Evolutionary conservation across 495 filamentous ascomycete species (phyloP).

Genomic region (Aspergillus wentii): DNA sequence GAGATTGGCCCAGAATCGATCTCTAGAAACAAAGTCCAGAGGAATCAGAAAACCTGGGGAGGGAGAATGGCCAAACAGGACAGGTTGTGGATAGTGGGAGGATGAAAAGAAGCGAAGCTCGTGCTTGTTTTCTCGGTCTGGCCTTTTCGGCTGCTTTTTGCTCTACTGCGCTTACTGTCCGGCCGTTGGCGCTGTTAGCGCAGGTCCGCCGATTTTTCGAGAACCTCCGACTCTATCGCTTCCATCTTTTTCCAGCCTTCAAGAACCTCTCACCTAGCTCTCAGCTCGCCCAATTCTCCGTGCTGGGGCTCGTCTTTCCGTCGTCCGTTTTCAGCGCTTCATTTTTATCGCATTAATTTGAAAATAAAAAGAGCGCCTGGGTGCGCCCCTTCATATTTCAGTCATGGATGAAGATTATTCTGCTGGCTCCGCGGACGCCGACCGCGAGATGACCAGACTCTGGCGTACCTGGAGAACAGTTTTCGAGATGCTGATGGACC

Average conservation of each 20-base stretch:
- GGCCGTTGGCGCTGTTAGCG: slow-evolving; percentile 15
- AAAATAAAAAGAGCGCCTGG: slow-evolving; percentile 5
- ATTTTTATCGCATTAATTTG: background rate
- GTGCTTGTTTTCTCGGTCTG: slow-evolving; percentile 14
- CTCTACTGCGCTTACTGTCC: slow-evolving; percentile 21
- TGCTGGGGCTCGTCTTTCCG: background rate
- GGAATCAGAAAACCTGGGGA: too few relatives aligned
- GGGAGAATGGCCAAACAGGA: slow-evolving; percentile 8
- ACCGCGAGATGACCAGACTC: slow-evolving; percentile 64
- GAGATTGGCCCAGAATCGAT: too few relatives aligned
- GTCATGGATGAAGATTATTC: slow-evolving; percentile 52
- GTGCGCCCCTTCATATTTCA: slow-evolving; percentile 13
- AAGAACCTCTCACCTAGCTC: too few relatives aligned
- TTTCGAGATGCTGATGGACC: slow-evolving; percentile 80
- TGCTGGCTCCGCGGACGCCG: slow-evolving; percentile 47
- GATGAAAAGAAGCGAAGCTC: slow-evolving; percentile 10
- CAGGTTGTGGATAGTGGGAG: slow-evolving; percentile 9
- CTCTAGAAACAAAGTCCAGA: too few relatives aligned
- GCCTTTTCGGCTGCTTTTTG: slow-evolving; percentile 10
- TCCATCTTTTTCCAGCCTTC: background rate
- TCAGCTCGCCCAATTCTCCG: too few relatives aligned
- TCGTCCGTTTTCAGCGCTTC: background rate
- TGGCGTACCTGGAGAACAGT: slow-evolving; percentile 88
- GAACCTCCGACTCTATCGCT: slow-evolving; percentile 5
- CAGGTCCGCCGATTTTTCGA: slow-evolving; percentile 26